These are phyloP conservation scores for Maudiozyma saulgeensis DNA, from an alignment of 805 yeast genomes.

Conservation along the genomic window DNA sequence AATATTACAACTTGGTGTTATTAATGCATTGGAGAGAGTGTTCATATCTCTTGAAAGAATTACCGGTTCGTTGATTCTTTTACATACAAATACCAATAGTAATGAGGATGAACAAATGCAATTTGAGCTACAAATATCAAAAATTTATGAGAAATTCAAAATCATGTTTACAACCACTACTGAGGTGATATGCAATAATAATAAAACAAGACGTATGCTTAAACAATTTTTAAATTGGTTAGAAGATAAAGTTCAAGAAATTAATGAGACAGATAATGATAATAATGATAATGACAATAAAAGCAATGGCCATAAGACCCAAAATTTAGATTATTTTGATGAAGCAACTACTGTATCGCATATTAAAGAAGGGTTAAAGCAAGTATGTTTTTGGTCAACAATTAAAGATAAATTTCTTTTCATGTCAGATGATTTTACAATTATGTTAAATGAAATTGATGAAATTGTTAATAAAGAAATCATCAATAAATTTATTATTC, in stretches of 20 bases:
- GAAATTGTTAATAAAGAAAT: not conserved
- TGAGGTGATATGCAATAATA: too few species aligned
- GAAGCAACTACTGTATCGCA: not conserved
- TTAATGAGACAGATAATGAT: not conserved
- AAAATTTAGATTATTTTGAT: not conserved
- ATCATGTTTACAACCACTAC: too few species aligned
- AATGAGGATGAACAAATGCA: not conserved
- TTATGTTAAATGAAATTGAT: not conserved
- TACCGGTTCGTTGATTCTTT: not conserved
- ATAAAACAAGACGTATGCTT: not conserved
- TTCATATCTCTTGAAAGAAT: constrained; percentile 30
- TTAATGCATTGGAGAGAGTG: constrained; percentile 49
- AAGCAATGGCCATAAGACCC: too few species aligned
- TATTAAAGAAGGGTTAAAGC: not conserved
- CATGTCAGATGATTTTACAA: not conserved
- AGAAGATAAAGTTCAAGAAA: not conserved
- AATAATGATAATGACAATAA: not conserved
- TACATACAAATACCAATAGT: not conserved
- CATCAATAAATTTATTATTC: not conserved
- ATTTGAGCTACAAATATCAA: not conserved
- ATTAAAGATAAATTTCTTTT: not conserved
- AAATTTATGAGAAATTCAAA: too few species aligned
- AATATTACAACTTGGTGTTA: constrained; percentile 37
- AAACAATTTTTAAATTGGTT: not conserved
- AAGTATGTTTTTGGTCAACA: not conserved